phyloP scores from a whole-genome alignment of 768 basidiomycete species.

The Mycena metata region DNA sequence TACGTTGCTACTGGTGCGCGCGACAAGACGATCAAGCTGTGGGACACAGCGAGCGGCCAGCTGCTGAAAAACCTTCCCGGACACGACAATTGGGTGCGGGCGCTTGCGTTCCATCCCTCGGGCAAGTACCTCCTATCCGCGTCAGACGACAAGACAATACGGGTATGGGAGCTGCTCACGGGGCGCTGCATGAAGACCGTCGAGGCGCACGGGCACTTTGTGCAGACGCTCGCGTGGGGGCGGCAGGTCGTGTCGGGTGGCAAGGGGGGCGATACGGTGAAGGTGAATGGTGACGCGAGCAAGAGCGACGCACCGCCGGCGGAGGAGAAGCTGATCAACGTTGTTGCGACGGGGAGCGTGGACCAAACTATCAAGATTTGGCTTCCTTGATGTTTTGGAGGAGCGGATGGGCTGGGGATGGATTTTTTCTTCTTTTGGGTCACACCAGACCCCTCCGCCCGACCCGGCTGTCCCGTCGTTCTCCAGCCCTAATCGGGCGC shows the following conservation, averaged over 20 bases:
- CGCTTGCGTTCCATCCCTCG: slow-evolving; percentile 89
- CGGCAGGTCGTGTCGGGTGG: slow-evolving; percentile 62
- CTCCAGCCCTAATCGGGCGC: slow-evolving; percentile 10
- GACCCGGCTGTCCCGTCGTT: slow-evolving; percentile 3
- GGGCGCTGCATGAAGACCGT: slow-evolving; percentile 90
- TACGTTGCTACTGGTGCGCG: slow-evolving; percentile 88
- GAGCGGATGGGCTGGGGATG: slow-evolving; percentile 10
- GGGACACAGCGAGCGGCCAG: slow-evolving; percentile 90
- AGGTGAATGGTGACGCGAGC: slow-evolving; percentile 47
- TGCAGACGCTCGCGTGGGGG: slow-evolving; percentile 87
- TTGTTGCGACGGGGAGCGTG: slow-evolving; percentile 76
- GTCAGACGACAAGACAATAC: slow-evolving; percentile 92
- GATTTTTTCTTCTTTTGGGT: slow-evolving; percentile 9
- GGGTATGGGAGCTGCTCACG: slow-evolving; percentile 89
- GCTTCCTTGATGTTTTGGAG: slow-evolving; percentile 61
- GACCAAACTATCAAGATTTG: slow-evolving; percentile 78
- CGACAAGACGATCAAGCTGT: slow-evolving; percentile 93
- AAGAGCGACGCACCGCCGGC: slow-evolving; percentile 42
- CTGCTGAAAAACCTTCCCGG: slow-evolving; percentile 83
- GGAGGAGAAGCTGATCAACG: slow-evolving; percentile 76
- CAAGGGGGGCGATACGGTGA: slow-evolving; percentile 51
- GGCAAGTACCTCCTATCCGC: slow-evolving; percentile 93
- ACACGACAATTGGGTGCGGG: slow-evolving; percentile 93
- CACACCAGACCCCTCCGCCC: slow-evolving; percentile 17
- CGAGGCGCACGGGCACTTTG: slow-evolving; percentile 89